Conservation (phyloP, 495 filamentous ascomycete species). For the Tuber microsphaerosporum region DNA sequence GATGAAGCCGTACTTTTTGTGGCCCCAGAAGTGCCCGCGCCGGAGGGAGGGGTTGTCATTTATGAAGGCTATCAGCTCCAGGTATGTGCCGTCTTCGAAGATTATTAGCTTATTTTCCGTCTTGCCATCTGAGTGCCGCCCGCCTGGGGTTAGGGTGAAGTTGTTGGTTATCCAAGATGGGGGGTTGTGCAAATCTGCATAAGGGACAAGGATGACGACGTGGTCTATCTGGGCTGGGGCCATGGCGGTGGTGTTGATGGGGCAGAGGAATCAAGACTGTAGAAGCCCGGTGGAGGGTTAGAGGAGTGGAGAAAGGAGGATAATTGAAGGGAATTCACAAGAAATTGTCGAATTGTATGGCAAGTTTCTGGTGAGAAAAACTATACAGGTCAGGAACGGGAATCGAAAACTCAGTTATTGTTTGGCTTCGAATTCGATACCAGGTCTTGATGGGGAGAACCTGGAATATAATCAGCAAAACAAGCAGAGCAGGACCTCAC, state of each 20-base stretch:
- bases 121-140: slow-evolving; percentile 48
- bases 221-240: slow-evolving; percentile 48
- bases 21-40: slow-evolving; percentile 50
- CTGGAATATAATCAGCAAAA: not conserved
- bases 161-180: slow-evolving; percentile 48
- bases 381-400: not conserved
- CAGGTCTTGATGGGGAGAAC: not conserved
- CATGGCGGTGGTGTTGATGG: slow-evolving; percentile 15
- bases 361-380: not conserved
- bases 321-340: not conserved
- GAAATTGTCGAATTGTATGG: not conserved
- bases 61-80: slow-evolving; percentile 57
- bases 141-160: slow-evolving; percentile 54
- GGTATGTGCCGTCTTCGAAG: slow-evolving; percentile 53
- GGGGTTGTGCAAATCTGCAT: slow-evolving; percentile 42
- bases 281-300: not conserved
- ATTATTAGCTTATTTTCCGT: slow-evolving; percentile 55
- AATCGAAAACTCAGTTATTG: not conserved
- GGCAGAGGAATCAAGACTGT: not conserved
- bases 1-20: slow-evolving; percentile 46
- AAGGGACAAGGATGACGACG: slow-evolving; percentile 53
- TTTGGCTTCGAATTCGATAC: not conserved
- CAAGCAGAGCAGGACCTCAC: not conserved
- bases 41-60: slow-evolving; percentile 45
- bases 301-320: not conserved